Conservation (phyloP, 208 protist genomes). For the Trypanosoma congolense region DNA sequence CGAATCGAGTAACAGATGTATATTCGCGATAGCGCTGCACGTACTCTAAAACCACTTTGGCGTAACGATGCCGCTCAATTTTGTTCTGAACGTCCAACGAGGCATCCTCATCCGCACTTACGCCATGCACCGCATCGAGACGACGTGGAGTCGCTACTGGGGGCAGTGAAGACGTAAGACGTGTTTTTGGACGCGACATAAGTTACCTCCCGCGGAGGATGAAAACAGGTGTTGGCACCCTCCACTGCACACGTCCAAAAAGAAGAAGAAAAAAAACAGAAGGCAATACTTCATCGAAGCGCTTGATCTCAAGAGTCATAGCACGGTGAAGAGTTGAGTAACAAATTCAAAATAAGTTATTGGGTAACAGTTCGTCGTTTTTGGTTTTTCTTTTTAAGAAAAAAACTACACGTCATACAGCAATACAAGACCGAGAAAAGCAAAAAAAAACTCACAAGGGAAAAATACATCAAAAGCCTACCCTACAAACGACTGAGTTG, state of each 20-base stretch:
- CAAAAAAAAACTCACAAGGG: too few relatives aligned
- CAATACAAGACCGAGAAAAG: too few relatives aligned
- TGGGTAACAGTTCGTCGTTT: too few relatives aligned
- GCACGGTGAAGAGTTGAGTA: too few relatives aligned
- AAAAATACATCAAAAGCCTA: too few relatives aligned
- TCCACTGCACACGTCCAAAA: neutral
- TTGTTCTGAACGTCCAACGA: slow-evolving; percentile 35
- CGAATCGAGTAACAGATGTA: slow-evolving; percentile 70
- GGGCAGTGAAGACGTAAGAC: slow-evolving; percentile 6
- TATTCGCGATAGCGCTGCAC: slow-evolving; percentile 39
- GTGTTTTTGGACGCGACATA: too few relatives aligned
- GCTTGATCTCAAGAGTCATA: neutral
- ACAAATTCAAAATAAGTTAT: too few relatives aligned
- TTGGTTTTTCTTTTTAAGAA: too few relatives aligned
- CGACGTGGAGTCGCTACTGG: neutral
- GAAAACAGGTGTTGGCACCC: neutral
- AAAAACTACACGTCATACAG: too few relatives aligned
- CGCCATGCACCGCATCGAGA: neutral
- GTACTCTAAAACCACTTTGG: slow-evolving; percentile 49
- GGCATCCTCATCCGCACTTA: slow-evolving; percentile 9
- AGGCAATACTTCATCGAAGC: neutral
- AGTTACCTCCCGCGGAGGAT: too few relatives aligned
- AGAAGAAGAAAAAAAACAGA: slow-evolving; percentile 10
- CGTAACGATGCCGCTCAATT: slow-evolving; percentile 69
- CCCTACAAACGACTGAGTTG: too few relatives aligned